Evolutionary conservation across 2,329 filamentous ascomycete genomes (phyloP).

Genomic region (Epichloe elymi): DNA sequence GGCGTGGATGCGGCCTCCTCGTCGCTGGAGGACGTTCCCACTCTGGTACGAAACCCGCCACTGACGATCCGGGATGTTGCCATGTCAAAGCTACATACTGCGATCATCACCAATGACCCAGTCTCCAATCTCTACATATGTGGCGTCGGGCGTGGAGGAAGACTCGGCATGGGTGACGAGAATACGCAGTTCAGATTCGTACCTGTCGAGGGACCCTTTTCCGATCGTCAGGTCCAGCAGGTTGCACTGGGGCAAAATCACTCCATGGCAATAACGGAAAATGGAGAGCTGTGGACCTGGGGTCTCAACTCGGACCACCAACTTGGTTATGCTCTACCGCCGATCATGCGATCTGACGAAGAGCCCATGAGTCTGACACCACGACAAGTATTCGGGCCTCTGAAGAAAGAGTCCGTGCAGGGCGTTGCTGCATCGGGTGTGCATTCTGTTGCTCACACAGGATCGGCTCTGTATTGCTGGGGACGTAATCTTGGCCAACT

Average conservation of each 20-base stretch:
- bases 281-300: slow-evolving; percentile 91
- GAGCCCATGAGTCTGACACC: slow-evolving; percentile 72
- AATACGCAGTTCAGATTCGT: slow-evolving; percentile 77
- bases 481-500: slow-evolving; percentile 92
- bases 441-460: slow-evolving; percentile 82
- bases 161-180: slow-evolving; percentile 81
- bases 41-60: slow-evolving; percentile 56
- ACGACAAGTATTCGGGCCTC: slow-evolving; percentile 76
- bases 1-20: slow-evolving; percentile 18
- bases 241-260: slow-evolving; percentile 87
- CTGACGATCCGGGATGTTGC: slow-evolving; percentile 68
- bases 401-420: slow-evolving; percentile 73
- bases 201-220: slow-evolving; percentile 65
- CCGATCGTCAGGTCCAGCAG: slow-evolving; percentile 60
- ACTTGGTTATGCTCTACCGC: slow-evolving; percentile 69
- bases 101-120: slow-evolving; percentile 74
- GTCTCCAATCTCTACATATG: slow-evolving; percentile 87
- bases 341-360: slow-evolving; percentile 55
- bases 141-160: slow-evolving; percentile 80
- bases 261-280: slow-evolving; percentile 69
- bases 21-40: slow-evolving; percentile 47
- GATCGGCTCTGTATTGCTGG: slow-evolving; percentile 75
- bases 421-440: slow-evolving; percentile 81
- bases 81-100: slow-evolving; percentile 86
- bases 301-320: slow-evolving; percentile 78